Evolutionary conservation across 202 grass and related monocot genomes (phyloP), one percentile per base, ranked within the genome.

Genomic region (Dendrocalamus latiflorus): DNA sequence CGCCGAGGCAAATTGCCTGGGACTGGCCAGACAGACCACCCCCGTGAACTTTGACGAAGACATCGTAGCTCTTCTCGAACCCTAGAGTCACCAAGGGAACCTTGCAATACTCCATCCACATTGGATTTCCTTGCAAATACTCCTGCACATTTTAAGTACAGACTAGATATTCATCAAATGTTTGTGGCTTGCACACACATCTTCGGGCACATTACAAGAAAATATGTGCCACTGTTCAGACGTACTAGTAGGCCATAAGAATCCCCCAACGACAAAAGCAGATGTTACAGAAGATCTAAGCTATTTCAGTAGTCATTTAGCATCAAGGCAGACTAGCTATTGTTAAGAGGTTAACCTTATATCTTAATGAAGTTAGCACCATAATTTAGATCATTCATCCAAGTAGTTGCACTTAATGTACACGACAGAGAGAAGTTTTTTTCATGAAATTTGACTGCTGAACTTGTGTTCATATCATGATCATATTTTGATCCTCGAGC

Each of bases 31-130:
- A 92, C 17, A 99, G 83, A 42, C 93, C 96, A 34, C 96, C 96
- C 10, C 93, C 96, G 36, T 99, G 91, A 73, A 91, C 87, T 85
- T 99, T 99, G 6, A 96, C 91, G 9, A 96, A 99, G 80, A 99
- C 79, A 4, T 99, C 93, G 5, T 94, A 95, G 83, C 65, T 87
- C 62, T 91, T 99, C 68, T 96, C 91, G 10, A 94, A 94, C 21
- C 93, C 96, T 41, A 99, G 83, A 77, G 91, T 84, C 57, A 51
- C 26, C 41, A 99, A 80, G 55, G 96, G 96, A 16, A 90, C 86
- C 62, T 85, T 99, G 76, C 94, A 81, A 11, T 93, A 91, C 56
- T 96, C 86, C 84, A 96, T 85, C 93, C 85, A 96, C 53, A 92
- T 75, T 37, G 97, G 93, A 60, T 91, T 99, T 57, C 75, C 89